Conservation (phyloP, 805 yeast genomes). For the Kockiozyma suomiensis region DNA sequence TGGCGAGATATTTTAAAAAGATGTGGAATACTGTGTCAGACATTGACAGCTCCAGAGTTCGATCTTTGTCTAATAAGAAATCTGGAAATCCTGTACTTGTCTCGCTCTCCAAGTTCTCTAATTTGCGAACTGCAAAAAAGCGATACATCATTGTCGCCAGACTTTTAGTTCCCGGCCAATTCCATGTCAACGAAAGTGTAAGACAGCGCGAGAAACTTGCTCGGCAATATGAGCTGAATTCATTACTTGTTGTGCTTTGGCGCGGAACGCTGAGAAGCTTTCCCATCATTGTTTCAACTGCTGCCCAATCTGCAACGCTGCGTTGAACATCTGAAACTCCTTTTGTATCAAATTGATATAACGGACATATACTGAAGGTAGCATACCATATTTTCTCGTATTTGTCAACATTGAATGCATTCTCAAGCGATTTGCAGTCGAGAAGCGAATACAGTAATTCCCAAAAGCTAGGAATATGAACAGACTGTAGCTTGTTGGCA, state of each 20-base stretch:
- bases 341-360: slow-evolving; percentile 27
- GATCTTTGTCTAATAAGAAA: slow-evolving; percentile 28
- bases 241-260: background rate
- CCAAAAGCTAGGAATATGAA: slow-evolving; percentile 23
- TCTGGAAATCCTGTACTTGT: slow-evolving; percentile 33
- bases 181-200: slow-evolving; percentile 29
- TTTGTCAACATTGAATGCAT: slow-evolving; percentile 15
- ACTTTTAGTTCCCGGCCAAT: slow-evolving; percentile 33
- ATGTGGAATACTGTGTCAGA: slow-evolving; percentile 37
- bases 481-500: background rate
- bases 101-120: slow-evolving; percentile 32
- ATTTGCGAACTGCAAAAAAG: slow-evolving; percentile 32
- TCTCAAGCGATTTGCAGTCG: slow-evolving; percentile 3
- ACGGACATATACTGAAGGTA: slow-evolving; percentile 29
- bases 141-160: slow-evolving; percentile 32
- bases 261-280: slow-evolving; percentile 7
- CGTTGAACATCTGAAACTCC: slow-evolving; percentile 15
- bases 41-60: slow-evolving; percentile 24
- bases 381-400: slow-evolving; percentile 33
- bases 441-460: slow-evolving; percentile 14
- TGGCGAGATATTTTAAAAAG: slow-evolving; percentile 34
- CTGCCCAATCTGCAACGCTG: slow-evolving; percentile 15
- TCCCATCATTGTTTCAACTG: slow-evolving; percentile 21
- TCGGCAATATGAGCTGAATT: slow-evolving; percentile 25
- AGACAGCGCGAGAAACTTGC: slow-evolving; percentile 34